Evolutionary conservation across 2,329 filamentous ascomycete species (phyloP).

Genomic region (Parafenestella ontariensis): DNA sequence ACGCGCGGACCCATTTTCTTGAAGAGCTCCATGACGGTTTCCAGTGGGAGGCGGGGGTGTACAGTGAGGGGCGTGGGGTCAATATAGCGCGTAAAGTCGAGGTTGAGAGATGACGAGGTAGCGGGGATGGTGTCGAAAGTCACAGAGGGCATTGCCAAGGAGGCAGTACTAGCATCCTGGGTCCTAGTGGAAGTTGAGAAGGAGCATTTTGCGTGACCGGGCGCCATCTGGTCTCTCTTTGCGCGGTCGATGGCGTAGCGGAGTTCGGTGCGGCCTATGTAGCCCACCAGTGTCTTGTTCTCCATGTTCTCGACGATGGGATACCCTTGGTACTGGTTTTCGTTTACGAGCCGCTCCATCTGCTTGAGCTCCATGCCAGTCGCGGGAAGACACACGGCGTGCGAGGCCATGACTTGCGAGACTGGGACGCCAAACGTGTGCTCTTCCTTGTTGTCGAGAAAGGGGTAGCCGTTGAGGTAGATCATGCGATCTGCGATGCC

Average conservation of each 20-base stretch:
- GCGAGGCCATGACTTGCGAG: constrained; percentile 83
- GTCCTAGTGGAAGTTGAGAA: constrained; percentile 63
- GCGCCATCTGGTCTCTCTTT: constrained; percentile 67
- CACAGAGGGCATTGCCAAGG: constrained; percentile 41
- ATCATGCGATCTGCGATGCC: constrained; percentile 99
- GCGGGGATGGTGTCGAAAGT: constrained; percentile 68
- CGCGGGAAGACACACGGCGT: constrained; percentile 76
- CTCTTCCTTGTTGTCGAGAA: constrained; percentile 96
- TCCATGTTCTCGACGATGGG: constrained; percentile 81
- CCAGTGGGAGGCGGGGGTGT: constrained; percentile 87
- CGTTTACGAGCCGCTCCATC: constrained; percentile 75
- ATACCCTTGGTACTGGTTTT: constrained; percentile 89
- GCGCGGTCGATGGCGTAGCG: constrained; percentile 87
- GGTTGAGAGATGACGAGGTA: constrained; percentile 61
- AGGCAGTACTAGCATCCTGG: constrained; percentile 34
- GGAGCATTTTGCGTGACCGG: constrained; percentile 72
- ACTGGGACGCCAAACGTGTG: constrained; percentile 96
- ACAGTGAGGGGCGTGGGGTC: constrained; percentile 89
- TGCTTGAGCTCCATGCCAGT: constrained; percentile 77
- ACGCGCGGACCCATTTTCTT: constrained; percentile 96
- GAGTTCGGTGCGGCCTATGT: constrained; percentile 90
- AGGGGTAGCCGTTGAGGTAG: constrained; percentile 97
- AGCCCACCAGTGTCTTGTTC: constrained; percentile 80
- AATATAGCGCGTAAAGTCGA: constrained; percentile 88
- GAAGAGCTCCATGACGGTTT: constrained; percentile 98